These are phyloP conservation scores for Chrysoporthe deuterocubensis DNA, from an alignment of 2,329 filamentous ascomycete genomes.

Conservation along the genomic window DNA sequence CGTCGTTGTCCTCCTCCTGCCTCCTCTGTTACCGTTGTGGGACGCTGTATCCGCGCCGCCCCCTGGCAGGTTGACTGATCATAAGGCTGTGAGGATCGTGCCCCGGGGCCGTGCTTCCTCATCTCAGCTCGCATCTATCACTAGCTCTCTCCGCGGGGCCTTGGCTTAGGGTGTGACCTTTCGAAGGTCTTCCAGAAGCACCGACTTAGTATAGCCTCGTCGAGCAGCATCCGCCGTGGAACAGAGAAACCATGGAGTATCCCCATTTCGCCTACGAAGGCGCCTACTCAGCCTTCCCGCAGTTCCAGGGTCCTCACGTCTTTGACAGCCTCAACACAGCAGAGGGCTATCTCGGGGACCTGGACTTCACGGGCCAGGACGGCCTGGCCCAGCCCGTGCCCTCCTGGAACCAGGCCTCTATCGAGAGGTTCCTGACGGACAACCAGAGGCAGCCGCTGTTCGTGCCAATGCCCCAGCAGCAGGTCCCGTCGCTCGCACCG, in stretches of 20 bases:
- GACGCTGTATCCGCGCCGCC: not conserved
- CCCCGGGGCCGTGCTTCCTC: constrained; percentile 14
- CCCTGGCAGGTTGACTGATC: not conserved
- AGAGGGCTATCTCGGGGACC: constrained; percentile 12
- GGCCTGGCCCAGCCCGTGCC: constrained; percentile 28
- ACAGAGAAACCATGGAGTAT: constrained; percentile 18
- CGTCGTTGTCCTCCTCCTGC: not conserved
- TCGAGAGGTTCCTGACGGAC: constrained; percentile 38
- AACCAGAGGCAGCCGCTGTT: constrained; percentile 35
- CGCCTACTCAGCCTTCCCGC: constrained; percentile 7
- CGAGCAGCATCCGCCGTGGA: not conserved
- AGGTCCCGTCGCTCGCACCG: constrained; percentile 15
- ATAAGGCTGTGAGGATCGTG: constrained; percentile 19
- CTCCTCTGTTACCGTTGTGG: not conserved
- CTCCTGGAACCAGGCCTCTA: constrained; percentile 32
- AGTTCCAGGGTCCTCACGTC: constrained; percentile 14
- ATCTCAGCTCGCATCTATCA: not conserved
- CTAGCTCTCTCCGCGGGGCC: not conserved
- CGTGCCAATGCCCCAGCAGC: constrained; percentile 29
- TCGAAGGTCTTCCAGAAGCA: not conserved
- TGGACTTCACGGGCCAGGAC: constrained; percentile 36
- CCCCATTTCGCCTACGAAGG: constrained; percentile 10
- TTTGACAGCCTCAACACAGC: constrained; percentile 10
- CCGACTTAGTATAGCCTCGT: too few relatives aligned
- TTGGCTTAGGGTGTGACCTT: not conserved